Conservation (phyloP, 441 rosid genomes). For the Bocquillonia castaneifolia region DNA sequence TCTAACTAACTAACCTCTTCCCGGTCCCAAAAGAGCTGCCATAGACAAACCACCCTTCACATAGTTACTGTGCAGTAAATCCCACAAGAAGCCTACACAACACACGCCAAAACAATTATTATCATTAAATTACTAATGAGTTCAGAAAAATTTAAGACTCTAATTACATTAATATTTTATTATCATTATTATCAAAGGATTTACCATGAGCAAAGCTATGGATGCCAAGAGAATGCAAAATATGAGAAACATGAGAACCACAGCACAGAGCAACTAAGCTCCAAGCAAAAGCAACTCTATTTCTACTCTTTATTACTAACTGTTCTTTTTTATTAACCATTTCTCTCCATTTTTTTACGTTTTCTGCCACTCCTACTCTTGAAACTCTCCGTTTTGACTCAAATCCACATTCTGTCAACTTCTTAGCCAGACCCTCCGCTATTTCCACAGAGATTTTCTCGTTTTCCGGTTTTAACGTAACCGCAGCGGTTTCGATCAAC, state of each 20-base stretch:
- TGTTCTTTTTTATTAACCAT: constrained; percentile 72
- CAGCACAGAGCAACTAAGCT: constrained; percentile 90
- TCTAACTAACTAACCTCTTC: constrained; percentile 61
- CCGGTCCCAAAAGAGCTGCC: constrained; percentile 86
- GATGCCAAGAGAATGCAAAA: constrained; percentile 77
- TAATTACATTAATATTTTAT: no score
- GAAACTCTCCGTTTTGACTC: constrained; percentile 66
- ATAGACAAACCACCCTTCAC: constrained; percentile 79
- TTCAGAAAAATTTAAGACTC: no score
- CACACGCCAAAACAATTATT: constrained; percentile 17
- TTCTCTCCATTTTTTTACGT: constrained; percentile 70
- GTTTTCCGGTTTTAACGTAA: constrained; percentile 44
- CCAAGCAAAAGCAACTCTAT: constrained; percentile 87
- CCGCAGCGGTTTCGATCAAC: constrained; percentile 90
- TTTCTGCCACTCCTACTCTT: constrained; percentile 64
- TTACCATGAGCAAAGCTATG: constrained; percentile 72
- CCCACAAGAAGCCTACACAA: constrained; percentile 60
- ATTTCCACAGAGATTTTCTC: constrained; percentile 27
- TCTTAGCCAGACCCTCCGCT: constrained; percentile 59
- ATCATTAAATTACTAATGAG: no score
- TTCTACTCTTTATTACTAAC: constrained; percentile 61
- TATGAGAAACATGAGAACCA: constrained; percentile 86
- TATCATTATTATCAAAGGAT: no score
- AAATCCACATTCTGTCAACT: constrained; percentile 78
- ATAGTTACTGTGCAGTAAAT: constrained; percentile 74